These are phyloP conservation scores for Lachnellula hyalina DNA, from an alignment of 2,329 filamentous ascomycete genomes.

Conservation along the genomic window DNA sequence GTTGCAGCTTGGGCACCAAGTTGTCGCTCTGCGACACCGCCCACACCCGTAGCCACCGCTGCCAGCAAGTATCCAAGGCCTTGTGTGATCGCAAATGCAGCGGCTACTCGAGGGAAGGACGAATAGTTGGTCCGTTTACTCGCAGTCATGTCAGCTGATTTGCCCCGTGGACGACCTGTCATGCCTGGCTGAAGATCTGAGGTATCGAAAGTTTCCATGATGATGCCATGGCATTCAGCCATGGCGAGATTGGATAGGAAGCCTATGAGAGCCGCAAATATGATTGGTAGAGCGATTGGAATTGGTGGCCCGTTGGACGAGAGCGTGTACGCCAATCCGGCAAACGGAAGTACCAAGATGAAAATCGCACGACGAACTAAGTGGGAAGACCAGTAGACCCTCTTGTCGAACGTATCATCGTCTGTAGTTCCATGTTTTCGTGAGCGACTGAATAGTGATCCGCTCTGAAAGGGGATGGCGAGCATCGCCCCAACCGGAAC, in stretches of 20 bases:
- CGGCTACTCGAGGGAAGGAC: constrained; percentile 66
- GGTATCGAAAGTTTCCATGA: constrained; percentile 81
- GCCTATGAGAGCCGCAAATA: constrained; percentile 61
- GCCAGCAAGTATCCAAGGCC: constrained; percentile 64
- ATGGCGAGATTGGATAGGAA: constrained; percentile 69
- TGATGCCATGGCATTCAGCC: constrained; percentile 68
- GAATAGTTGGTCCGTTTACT: constrained; percentile 63
- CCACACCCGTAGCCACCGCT: constrained; percentile 61
- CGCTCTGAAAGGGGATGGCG: constrained; percentile 70
- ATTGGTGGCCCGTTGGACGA: constrained; percentile 58
- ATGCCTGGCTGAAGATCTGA: constrained; percentile 71
- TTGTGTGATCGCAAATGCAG: constrained; percentile 67
- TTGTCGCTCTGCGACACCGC: constrained; percentile 60
- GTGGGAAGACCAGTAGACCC: constrained; percentile 66
- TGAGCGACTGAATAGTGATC: constrained; percentile 61
- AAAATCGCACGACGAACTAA: constrained; percentile 64
- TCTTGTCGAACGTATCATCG: constrained; percentile 60
- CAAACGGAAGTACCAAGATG: constrained; percentile 60
- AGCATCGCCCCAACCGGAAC: constrained; percentile 64
- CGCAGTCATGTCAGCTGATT: constrained; percentile 40
- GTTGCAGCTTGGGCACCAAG: constrained; percentile 64
- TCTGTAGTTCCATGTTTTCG: constrained; percentile 56
- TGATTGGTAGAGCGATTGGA: constrained; percentile 56
- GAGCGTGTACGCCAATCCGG: constrained; percentile 62
- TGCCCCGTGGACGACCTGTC: constrained; percentile 49